A percentile compares a stretch with the other conserved stretches of the same genome.
Evolutionary conservation across 2,329 filamentous ascomycete genomes (phyloP).

Genomic region (Penicillium aurantiogriseum): DNA sequence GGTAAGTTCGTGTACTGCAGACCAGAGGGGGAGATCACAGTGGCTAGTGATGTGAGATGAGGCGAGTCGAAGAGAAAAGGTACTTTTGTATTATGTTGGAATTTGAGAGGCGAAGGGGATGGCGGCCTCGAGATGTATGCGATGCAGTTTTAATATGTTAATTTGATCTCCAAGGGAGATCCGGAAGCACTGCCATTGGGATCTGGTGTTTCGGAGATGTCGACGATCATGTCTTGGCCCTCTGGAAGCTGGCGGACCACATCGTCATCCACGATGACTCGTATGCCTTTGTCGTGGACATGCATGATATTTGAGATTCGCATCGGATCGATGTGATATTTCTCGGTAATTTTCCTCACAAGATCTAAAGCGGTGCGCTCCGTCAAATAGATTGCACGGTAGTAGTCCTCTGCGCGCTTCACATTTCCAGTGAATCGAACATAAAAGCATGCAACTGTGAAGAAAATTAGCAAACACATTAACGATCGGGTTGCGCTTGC

Average conservation of each 20-base stretch:
- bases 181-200: slow-evolving; percentile 4
- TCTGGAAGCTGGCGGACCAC: slow-evolving; percentile 79
- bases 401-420: slow-evolving; percentile 58
- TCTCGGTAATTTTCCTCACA: slow-evolving; percentile 67
- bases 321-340: slow-evolving; percentile 75
- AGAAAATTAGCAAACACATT: slow-evolving; percentile 31
- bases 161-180: slow-evolving; percentile 48
- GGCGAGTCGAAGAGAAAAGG: neutral
- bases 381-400: slow-evolving; percentile 82
- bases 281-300: slow-evolving; percentile 69
- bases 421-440: slow-evolving; percentile 59
- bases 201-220: slow-evolving; percentile 59
- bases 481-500: neutral
- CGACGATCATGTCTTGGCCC: slow-evolving; percentile 81
- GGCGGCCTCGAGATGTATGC: neutral
- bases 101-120: neutral
- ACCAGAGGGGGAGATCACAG: slow-evolving; percentile 4
- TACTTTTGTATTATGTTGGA: neutral
- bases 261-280: slow-evolving; percentile 88
- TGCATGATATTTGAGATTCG: slow-evolving; percentile 70
- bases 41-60: neutral
- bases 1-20: slow-evolving; percentile 4
- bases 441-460: slow-evolving; percentile 81
- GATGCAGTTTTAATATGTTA: slow-evolving; percentile 50
- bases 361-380: slow-evolving; percentile 75